A percentile compares a stretch with the other conserved stretches of the same genome.
These are phyloP conservation scores for Hypoxylon sp. DNA, from an alignment of 2,329 filamentous ascomycete genomes.

Conservation along the genomic window DNA sequence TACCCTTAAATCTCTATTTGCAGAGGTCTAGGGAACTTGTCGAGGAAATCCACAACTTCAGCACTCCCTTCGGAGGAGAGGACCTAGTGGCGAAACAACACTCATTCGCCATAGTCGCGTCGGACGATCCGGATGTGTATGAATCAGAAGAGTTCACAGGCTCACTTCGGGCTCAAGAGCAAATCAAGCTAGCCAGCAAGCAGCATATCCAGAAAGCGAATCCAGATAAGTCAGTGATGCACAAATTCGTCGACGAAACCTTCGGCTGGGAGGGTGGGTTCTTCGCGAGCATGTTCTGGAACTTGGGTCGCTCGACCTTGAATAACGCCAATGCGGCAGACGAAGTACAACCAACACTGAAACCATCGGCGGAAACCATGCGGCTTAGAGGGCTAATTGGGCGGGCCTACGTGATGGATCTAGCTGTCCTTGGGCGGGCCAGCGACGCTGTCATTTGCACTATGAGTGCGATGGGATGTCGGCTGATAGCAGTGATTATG, in stretches of 20 bases:
- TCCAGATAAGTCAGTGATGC: slow-evolving; percentile 66
- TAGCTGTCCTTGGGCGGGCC: slow-evolving; percentile 78
- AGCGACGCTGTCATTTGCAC: slow-evolving; percentile 83
- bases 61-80: slow-evolving; percentile 55
- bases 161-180: slow-evolving; percentile 77
- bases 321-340: slow-evolving; percentile 58
- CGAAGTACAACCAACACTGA: slow-evolving; percentile 52
- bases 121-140: slow-evolving; percentile 85
- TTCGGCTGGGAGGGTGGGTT: slow-evolving; percentile 93
- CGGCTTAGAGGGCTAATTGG: slow-evolving; percentile 81
- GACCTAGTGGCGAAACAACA: slow-evolving; percentile 57
- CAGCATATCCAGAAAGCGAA: slow-evolving; percentile 60
- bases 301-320: slow-evolving; percentile 70
- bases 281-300: slow-evolving; percentile 86
- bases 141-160: slow-evolving; percentile 73
- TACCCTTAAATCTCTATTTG: slow-evolving; percentile 79
- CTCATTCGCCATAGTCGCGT: slow-evolving; percentile 76
- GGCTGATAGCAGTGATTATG: slow-evolving; percentile 86
- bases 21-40: slow-evolving; percentile 71
- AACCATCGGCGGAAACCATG: slow-evolving; percentile 69
- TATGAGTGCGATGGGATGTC: slow-evolving; percentile 80
- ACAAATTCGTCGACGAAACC: slow-evolving; percentile 79
- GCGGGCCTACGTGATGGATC: slow-evolving; percentile 85
- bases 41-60: slow-evolving; percentile 63
- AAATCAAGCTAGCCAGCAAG: slow-evolving; percentile 82